Percentiles rank a stretch among this genome's conserved stretches.
Evolutionary conservation across 768 basidiomycete species (phyloP).

Genomic region (Zangia roseola): DNA sequence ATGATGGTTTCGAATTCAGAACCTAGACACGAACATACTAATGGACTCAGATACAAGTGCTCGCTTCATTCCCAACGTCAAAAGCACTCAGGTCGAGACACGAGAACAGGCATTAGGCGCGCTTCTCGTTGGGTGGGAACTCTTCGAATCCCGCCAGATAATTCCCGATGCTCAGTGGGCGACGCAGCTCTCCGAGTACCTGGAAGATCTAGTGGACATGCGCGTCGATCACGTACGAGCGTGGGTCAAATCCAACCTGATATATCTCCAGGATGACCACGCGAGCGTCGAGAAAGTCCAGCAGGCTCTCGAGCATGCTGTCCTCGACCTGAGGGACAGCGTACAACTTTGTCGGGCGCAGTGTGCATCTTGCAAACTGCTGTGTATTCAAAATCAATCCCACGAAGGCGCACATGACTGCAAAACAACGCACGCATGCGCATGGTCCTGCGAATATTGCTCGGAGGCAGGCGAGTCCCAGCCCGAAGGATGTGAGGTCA

Average conservation of each 20-base stretch:
- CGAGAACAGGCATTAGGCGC: constrained; percentile 8
- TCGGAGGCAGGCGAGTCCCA: too few species aligned
- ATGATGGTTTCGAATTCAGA: constrained; percentile 32
- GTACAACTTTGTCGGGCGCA: constrained; percentile 50
- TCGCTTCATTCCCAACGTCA: constrained; percentile 28
- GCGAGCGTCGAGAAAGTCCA: constrained; percentile 45
- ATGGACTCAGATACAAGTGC: constrained; percentile 39
- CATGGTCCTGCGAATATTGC: constrained; percentile 41
- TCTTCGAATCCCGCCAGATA: constrained; percentile 31
- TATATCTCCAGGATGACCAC: constrained; percentile 46
- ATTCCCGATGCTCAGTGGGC: constrained; percentile 44
- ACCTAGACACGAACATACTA: constrained; percentile 47
- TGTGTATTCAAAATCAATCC: constrained; percentile 46
- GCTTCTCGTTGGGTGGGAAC: constrained; percentile 32
- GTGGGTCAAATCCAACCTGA: constrained; percentile 51
- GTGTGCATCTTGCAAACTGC: constrained; percentile 49
- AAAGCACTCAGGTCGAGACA: constrained; percentile 10
- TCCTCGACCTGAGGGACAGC: constrained; percentile 46
- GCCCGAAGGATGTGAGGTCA: too few species aligned
- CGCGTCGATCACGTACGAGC: constrained; percentile 46
- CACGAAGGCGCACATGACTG: constrained; percentile 53
- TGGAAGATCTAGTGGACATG: constrained; percentile 42
- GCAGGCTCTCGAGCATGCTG: constrained; percentile 40
- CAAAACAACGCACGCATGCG: constrained; percentile 47
- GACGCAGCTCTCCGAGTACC: constrained; percentile 36